phyloP scores from a whole-genome alignment of 345 rosid genomes.

The Syzygium aromaticum region DNA sequence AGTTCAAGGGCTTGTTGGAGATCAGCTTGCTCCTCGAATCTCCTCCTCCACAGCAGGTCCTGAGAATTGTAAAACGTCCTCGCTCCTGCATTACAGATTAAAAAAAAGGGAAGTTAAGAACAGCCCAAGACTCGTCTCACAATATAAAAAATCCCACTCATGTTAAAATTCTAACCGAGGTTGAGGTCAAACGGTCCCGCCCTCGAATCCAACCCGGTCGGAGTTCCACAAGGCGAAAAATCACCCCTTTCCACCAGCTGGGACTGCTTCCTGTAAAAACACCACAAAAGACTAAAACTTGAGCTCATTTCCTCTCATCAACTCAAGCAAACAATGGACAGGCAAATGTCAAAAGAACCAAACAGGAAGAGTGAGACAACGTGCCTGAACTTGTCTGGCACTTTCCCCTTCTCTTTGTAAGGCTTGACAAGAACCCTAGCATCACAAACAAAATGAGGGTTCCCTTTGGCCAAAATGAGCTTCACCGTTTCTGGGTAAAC shows the following conservation, averaged over 20 bases:
- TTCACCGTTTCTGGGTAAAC: slow-evolving; percentile 88
- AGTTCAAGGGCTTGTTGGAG: slow-evolving; percentile 66
- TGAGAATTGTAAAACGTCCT: slow-evolving; percentile 56
- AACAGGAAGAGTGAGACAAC: not conserved
- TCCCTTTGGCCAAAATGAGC: slow-evolving; percentile 81
- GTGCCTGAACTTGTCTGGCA: slow-evolving; percentile 80
- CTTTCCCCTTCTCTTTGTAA: slow-evolving; percentile 95
- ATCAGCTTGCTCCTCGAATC: slow-evolving; percentile 66
- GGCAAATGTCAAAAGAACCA: not conserved
- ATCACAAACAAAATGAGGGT: slow-evolving; percentile 91
- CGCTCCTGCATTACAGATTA: slow-evolving; percentile 27
- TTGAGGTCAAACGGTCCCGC: slow-evolving; percentile 42
- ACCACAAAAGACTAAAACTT: not conserved
- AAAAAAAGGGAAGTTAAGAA: not conserved
- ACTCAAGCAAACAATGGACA: not conserved
- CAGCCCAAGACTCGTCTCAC: not conserved
- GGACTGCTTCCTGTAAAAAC: slow-evolving; percentile 37
- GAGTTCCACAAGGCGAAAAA: slow-evolving; percentile 58
- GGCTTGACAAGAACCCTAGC: slow-evolving; percentile 91
- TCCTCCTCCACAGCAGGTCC: slow-evolving; percentile 68
- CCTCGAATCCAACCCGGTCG: slow-evolving; percentile 75
- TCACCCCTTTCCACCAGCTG: slow-evolving; percentile 48
- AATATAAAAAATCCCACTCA: not conserved
- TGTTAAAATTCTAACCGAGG: slow-evolving; percentile 26
- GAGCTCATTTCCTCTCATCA: not conserved